A percentile compares a stretch with the other conserved stretches of the same genome.
These are phyloP conservation scores for Pichia cabralensis DNA, from an alignment of 805 yeast species.

Conservation along the genomic window DNA sequence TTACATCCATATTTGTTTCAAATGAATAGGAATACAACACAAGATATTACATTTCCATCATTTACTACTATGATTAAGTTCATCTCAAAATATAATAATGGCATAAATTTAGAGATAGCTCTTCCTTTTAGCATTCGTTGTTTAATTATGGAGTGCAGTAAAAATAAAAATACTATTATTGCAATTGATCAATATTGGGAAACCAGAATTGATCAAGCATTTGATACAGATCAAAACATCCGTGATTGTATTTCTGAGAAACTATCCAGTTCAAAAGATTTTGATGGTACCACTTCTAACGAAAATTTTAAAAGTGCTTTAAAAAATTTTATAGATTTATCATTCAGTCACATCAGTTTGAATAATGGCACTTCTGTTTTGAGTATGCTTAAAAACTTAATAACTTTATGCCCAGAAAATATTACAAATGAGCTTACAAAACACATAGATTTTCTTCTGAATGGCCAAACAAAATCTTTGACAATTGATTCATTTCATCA, in stretches of 20 bases:
- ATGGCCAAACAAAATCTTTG: conserved; percentile 11
- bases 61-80: conserved; percentile 32
- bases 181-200: conserved; percentile 69
- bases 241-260: conserved; percentile 20
- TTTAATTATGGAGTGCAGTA: conserved; percentile 55
- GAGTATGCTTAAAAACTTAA: conserved; percentile 14
- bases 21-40: neutral
- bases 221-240: conserved; percentile 51
- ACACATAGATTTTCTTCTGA: conserved; percentile 11
- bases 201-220: conserved; percentile 55
- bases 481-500: conserved; percentile 18
- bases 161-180: conserved; percentile 43
- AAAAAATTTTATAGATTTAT: conserved; percentile 22
- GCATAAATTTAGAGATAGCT: conserved; percentile 26
- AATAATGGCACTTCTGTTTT: conserved; percentile 7
- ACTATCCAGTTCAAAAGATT: conserved; percentile 10
- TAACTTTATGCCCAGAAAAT: conserved; percentile 17
- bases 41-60: conserved; percentile 41
- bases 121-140: conserved; percentile 46
- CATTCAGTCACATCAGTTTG: conserved; percentile 21
- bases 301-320: conserved; percentile 8
- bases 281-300: conserved; percentile 10
- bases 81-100: conserved; percentile 18
- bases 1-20: conserved; percentile 55
- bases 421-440: conserved; percentile 10